Evolutionary conservation across 352 stramenopile genomes (phyloP).

Genomic region (Phytophthora idaei): DNA sequence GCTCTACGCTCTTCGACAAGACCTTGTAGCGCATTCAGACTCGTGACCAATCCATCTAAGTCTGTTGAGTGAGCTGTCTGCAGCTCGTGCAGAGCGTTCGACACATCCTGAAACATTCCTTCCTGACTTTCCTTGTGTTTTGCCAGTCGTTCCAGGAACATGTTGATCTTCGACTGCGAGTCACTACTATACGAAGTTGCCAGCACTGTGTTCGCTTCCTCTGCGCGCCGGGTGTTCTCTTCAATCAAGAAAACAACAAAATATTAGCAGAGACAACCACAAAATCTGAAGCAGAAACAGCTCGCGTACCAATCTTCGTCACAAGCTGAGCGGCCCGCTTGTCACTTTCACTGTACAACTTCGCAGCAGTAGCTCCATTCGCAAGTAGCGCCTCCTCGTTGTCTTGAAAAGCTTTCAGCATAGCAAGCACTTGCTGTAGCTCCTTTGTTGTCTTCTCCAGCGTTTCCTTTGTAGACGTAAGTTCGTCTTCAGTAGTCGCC

Average conservation of each 20-base stretch:
- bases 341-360: slow-evolving; percentile 67
- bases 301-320: slow-evolving; percentile 55
- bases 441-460: slow-evolving; percentile 38
- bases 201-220: slow-evolving; percentile 55
- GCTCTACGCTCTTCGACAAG: slow-evolving; percentile 38
- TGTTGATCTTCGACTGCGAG: slow-evolving; percentile 46
- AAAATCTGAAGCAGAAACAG: not conserved
- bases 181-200: slow-evolving; percentile 49
- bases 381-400: slow-evolving; percentile 66
- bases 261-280: not conserved
- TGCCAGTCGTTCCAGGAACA: slow-evolving; percentile 53
- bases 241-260: slow-evolving; percentile 8
- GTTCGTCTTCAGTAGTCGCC: slow-evolving; percentile 33
- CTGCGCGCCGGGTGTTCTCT: slow-evolving; percentile 58
- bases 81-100: slow-evolving; percentile 51
- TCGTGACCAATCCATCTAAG: slow-evolving; percentile 44
- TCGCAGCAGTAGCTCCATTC: slow-evolving; percentile 55
- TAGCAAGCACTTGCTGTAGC: slow-evolving; percentile 32
- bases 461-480: slow-evolving; percentile 40
- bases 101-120: slow-evolving; percentile 48
- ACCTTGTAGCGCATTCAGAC: slow-evolving; percentile 36
- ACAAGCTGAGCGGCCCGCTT: slow-evolving; percentile 47
- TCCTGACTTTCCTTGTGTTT: slow-evolving; percentile 61
- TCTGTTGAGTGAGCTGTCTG: slow-evolving; percentile 50
- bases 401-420: slow-evolving; percentile 51